Evolutionary conservation across 208 protist genomes (phyloP), one percentile per base, ranked within the genome.

Genomic region (Perkinsela sp.): DNA sequence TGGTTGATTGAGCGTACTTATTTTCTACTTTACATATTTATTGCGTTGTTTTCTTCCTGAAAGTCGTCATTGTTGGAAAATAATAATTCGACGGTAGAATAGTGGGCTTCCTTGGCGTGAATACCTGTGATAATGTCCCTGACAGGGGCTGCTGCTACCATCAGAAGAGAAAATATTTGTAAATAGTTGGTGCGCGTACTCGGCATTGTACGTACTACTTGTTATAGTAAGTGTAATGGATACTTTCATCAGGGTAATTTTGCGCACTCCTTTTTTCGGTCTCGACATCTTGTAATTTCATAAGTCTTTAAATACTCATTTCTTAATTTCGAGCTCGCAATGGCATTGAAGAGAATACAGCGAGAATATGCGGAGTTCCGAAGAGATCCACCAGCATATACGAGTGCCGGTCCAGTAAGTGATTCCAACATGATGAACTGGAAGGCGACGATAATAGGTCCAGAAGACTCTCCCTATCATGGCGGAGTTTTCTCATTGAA

Each of bases 401-500:
- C 92, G 69, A 93, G 82, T 72, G 93, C 93, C 31, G 94, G 94
- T 67, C 93, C 93, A 67, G 75, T 86, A 65, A 88, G 77, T 70
- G 92, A 96, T 69, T 85, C 75, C 72, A 93, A 97, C 72, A 70
- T 97, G 31, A 96, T 95, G 75, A 92, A 95, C 79, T 97, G 94
- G 94, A 85, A 92, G 73, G 93, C 91, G 30, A 95, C 90, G 32
- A 95, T 96, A 75, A 94, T 95, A 72, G 91, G 91, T 65, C 91
- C 91, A 2, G 84, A 87, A 73, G 93, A 96, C 78, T 94, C 85
- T 65, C 94, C 95, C 67, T 98, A 97, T 78, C 82, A 86, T 28
- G 91, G 91, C 31, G 96, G 96, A 65, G 80, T 98, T 67, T 98
- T 98, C 78, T 97, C 96, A 75, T 80, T 98, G 28, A 94, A 97